Evolutionary conservation across 106 monocot genomes (phyloP), one percentile per base, ranked within the genome.

Genomic region (Dioscorea dumetorum): DNA sequence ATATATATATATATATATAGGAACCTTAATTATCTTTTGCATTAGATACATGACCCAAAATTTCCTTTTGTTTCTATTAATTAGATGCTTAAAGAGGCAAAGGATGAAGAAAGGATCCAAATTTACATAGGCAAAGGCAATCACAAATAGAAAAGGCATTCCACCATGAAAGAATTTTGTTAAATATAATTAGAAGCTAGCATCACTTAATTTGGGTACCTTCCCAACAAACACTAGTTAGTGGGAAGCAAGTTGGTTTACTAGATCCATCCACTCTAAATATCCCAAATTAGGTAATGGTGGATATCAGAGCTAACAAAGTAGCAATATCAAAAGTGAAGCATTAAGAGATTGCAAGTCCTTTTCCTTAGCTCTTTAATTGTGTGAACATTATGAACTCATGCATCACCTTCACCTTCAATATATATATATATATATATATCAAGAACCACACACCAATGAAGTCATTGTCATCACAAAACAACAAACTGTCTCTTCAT

Each of bases 71-170:
- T 54, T 59, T 59, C 0, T 22, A n/a, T n/a, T n/a, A n/a, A n/a
- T n/a, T n/a, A 9, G 59, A 23, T 60, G 59, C 59, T 60, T 60
- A 60, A 60, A 60, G 59, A 22, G 23, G 17, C 56, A 20, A 24
- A 22, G 22, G 19, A 12, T 7, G 59, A 23, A 60, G 59, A 60
- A 60, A 23, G 22, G 22, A 60, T 23, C 20, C 6, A 60, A 20
- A 20, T 60, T 60, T 60, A 60, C 22, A 22, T 20, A 24, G 22
- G 22, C 22, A 60, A 22, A 9, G 59, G 59, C 22, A 60, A 60
- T n/a, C 58, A 58, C 58, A 58, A 58, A 58, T 20, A 20, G 58
- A 58, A 58, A 58, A 58, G 58, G 58, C 17, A 58, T 58, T 58
- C 9, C 2, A n/a, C 54, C 54, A 54, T 54, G 3, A 19, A 54